Evolutionary conservation across 2,329 filamentous ascomycete species (phyloP).

Genomic region (Exophiala viscosa): DNA sequence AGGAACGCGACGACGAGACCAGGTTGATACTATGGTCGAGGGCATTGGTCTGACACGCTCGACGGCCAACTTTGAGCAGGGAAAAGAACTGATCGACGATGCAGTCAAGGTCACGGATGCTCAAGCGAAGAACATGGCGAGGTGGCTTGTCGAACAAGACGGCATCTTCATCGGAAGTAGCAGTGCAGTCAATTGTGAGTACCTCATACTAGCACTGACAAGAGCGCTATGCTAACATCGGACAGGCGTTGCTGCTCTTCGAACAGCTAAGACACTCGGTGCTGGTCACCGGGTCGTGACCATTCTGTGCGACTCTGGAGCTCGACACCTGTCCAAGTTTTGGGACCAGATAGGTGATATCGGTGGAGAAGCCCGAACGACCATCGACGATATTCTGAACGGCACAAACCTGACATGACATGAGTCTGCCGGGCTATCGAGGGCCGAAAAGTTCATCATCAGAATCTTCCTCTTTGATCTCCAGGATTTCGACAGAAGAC

Average conservation of each 20-base stretch:
- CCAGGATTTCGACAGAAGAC: background rate
- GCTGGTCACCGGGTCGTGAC: slow-evolving; percentile 49
- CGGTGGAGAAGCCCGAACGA: slow-evolving; percentile 43
- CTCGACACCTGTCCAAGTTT: slow-evolving; percentile 51
- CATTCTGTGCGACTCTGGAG: slow-evolving; percentile 49
- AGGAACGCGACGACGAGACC: slow-evolving; percentile 80
- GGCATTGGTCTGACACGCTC: slow-evolving; percentile 92
- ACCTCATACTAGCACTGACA: background rate
- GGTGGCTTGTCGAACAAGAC: slow-evolving; percentile 92
- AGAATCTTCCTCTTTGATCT: slow-evolving; percentile 14
- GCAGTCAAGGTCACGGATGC: slow-evolving; percentile 83
- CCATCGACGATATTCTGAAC: slow-evolving; percentile 45
- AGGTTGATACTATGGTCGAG: slow-evolving; percentile 95
- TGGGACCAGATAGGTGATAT: slow-evolving; percentile 48
- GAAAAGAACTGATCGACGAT: slow-evolving; percentile 81
- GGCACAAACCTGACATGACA: slow-evolving; percentile 34
- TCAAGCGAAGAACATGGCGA: slow-evolving; percentile 89
- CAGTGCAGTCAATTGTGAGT: slow-evolving; percentile 85
- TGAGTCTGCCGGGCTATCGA: background rate
- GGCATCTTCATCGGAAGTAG: slow-evolving; percentile 93
- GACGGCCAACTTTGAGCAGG: slow-evolving; percentile 89
- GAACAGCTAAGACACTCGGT: slow-evolving; percentile 44
- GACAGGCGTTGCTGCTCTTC: slow-evolving; percentile 47
- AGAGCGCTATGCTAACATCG: background rate
- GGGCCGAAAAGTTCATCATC: slow-evolving; percentile 16